Evolutionary conservation across 805 yeast genomes (phyloP).

Genomic region (Metschnikowia koreensis): DNA sequence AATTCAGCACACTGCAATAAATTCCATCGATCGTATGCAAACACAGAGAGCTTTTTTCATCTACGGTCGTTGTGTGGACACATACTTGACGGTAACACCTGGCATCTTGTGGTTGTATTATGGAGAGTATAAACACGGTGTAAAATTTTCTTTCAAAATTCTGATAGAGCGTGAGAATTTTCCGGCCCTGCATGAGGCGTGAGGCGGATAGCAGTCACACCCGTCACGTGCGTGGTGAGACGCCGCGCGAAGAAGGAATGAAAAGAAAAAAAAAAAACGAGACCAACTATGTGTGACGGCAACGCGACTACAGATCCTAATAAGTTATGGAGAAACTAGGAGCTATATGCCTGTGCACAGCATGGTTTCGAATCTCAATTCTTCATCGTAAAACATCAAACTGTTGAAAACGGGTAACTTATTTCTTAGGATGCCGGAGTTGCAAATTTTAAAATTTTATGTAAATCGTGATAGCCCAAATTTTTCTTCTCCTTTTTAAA

Average conservation of each 20-base stretch:
- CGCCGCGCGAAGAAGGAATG: background rate
- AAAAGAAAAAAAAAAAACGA: no score
- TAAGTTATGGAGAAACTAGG: no score
- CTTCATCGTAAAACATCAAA: no score
- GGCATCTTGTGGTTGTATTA: slow-evolving; percentile 61
- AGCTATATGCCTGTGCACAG: no score
- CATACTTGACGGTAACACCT: slow-evolving; percentile 98
- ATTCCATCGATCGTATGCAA: background rate
- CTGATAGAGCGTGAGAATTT: slow-evolving; percentile 17
- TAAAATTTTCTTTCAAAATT: slow-evolving; percentile 18
- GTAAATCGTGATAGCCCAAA: no score
- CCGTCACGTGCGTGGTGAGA: slow-evolving; percentile 21
- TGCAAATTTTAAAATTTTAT: no score
- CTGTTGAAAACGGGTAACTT: no score
- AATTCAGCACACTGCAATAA: background rate
- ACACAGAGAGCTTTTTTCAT: slow-evolving; percentile 2
- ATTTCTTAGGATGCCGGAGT: no score
- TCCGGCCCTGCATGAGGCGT: slow-evolving; percentile 19
- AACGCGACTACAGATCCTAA: no score
- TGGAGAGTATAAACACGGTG: slow-evolving; percentile 14
- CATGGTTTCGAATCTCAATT: no score
- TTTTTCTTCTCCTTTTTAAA: no score
- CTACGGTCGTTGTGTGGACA: slow-evolving; percentile 22
- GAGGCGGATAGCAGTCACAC: slow-evolving; percentile 26
- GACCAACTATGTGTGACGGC: no score